phyloP scores from a whole-genome alignment of 768 basidiomycete genomes.

The Strobilomyces echinocephalus region DNA sequence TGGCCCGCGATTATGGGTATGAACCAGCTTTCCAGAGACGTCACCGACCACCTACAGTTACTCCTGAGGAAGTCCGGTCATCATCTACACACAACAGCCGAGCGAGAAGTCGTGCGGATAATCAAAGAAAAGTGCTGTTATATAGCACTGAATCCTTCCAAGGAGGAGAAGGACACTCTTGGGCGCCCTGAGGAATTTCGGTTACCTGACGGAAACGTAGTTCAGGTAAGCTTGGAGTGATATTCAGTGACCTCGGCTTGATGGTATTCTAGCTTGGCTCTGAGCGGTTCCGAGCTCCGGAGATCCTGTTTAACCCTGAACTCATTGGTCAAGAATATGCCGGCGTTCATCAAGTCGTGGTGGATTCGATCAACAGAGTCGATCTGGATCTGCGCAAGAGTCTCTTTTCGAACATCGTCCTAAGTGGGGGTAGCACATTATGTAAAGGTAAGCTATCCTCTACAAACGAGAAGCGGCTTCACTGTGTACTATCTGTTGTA shows the following conservation, averaged over 20 bases:
- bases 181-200: constrained; percentile 83
- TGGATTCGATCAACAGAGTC: constrained; percentile 95
- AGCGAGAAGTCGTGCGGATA: constrained; percentile 92
- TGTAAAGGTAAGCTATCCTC: constrained; percentile 65
- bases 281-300: constrained; percentile 95
- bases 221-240: constrained; percentile 58
- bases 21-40: constrained; percentile 55
- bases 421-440: constrained; percentile 94
- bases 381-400: constrained; percentile 95
- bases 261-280: constrained; percentile 65
- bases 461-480: constrained; percentile 16
- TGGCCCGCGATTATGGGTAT: not conserved
- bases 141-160: constrained; percentile 83
- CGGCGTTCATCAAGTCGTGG: constrained; percentile 96
- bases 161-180: constrained; percentile 89
- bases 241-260: constrained; percentile 11
- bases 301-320: constrained; percentile 97
- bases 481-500: constrained; percentile 22
- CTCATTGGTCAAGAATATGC: constrained; percentile 94
- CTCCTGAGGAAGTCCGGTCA: constrained; percentile 92
- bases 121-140: constrained; percentile 99
- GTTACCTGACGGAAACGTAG: constrained; percentile 90
- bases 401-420: constrained; percentile 92
- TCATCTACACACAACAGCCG: constrained; percentile 93
- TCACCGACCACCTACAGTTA: constrained; percentile 93